Evolutionary conservation across 2,329 filamentous ascomycete species (phyloP).

Genomic region (Harringtonia aguacate): DNA sequence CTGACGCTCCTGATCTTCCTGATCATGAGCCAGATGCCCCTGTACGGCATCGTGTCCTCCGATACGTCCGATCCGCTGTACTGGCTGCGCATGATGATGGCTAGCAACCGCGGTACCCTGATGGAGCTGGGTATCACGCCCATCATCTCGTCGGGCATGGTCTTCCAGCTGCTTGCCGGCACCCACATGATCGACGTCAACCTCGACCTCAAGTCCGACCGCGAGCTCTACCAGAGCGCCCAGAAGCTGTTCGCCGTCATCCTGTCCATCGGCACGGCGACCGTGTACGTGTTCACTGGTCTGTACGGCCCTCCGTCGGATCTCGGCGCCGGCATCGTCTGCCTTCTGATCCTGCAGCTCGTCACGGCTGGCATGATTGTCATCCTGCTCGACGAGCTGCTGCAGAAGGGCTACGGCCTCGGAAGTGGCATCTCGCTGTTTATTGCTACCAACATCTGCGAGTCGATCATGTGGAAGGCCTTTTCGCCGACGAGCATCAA

Average conservation of each 20-base stretch:
- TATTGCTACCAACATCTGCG: constrained; percentile 99
- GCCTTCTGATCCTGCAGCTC: constrained; percentile 95
- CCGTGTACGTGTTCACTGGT: constrained; percentile 95
- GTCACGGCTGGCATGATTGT: constrained; percentile 97
- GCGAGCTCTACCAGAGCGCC: constrained; percentile 98
- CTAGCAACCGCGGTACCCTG: constrained; percentile 91
- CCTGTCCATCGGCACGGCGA: constrained; percentile 92
- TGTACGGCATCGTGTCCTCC: constrained; percentile 98
- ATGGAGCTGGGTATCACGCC: constrained; percentile 97
- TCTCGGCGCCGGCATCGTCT: constrained; percentile 94
- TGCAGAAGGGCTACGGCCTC: constrained; percentile 98
- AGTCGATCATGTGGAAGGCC: constrained; percentile 99
- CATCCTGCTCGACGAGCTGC: constrained; percentile 95
- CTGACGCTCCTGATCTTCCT: constrained; percentile 96
- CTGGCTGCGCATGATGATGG: constrained; percentile 99
- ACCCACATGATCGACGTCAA: constrained; percentile 99
- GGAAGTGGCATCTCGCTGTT: constrained; percentile 98
- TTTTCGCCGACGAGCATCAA: constrained; percentile 99
- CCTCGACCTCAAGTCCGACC: constrained; percentile 98
- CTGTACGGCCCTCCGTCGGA: constrained; percentile 96
- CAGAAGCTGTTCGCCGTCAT: constrained; percentile 99
- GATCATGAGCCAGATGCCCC: constrained; percentile 99
- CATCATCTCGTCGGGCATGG: constrained; percentile 99
- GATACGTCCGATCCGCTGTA: constrained; percentile 97
- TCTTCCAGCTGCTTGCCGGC: constrained; percentile 98